Evolutionary conservation across 352 stramenopile species (phyloP).

Genomic region (Phytophthora tubulina): DNA sequence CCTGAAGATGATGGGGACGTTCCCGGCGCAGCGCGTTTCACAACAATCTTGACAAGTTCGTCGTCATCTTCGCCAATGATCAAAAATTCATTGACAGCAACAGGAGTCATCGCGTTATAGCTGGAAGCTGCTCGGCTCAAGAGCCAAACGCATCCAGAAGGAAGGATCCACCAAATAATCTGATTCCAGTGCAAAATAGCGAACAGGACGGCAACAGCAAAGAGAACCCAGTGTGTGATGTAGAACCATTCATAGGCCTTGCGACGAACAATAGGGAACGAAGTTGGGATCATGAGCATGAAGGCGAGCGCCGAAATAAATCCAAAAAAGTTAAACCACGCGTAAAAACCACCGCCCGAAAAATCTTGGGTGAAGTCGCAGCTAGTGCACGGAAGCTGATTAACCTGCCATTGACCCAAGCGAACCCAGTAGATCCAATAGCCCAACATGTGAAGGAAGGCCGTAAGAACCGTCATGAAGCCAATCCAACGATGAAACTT

Average conservation of each 20-base stretch:
- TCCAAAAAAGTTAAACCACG: conserved; percentile 1
- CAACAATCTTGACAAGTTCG: neutral
- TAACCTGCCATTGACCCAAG: neutral
- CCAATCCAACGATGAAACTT: neutral
- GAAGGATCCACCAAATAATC: conserved; percentile 1
- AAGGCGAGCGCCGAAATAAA: neutral
- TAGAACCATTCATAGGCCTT: neutral
- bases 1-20: neutral
- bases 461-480: neutral
- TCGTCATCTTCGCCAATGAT: neutral
- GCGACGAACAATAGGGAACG: neutral
- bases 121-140: neutral
- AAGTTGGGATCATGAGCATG: neutral
- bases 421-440: conserved; percentile 2
- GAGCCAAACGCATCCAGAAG: conserved; percentile 1
- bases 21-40: neutral
- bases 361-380: conserved; percentile 1
- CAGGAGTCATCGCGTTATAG: neutral
- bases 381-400: neutral
- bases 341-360: neutral
- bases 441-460: conserved; percentile 1
- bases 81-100: neutral
- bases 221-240: neutral
- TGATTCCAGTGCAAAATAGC: conserved; percentile 2
- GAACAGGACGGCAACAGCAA: neutral